Evolutionary conservation across 495 filamentous ascomycete genomes (phyloP).

Genomic region (Aspergillus mulundensis): DNA sequence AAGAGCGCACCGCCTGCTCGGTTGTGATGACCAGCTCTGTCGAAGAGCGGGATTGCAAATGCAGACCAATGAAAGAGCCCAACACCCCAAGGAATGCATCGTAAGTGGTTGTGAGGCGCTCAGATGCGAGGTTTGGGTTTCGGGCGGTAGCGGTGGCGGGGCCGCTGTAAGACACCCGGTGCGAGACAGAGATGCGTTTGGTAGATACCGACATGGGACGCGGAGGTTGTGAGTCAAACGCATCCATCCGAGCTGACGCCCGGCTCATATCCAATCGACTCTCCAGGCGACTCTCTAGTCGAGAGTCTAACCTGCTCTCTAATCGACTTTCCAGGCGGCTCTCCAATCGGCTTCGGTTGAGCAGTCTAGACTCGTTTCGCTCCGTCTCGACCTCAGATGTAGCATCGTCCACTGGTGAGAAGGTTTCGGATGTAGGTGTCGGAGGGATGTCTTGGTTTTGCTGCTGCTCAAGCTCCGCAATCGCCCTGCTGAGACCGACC

Average conservation of each 20-base stretch:
- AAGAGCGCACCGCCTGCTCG: constrained; percentile 76
- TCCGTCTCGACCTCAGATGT: constrained; percentile 25
- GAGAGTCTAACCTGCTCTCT: constrained; percentile 36
- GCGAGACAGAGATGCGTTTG: constrained; percentile 54
- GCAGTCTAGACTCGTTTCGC: constrained; percentile 33
- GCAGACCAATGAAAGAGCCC: constrained; percentile 86
- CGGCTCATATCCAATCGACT: constrained; percentile 29
- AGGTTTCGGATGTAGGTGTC: constrained; percentile 66
- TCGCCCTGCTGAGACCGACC: constrained; percentile 58
- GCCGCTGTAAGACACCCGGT: constrained; percentile 51
- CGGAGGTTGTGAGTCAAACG: constrained; percentile 24
- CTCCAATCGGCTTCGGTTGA: constrained; percentile 36
- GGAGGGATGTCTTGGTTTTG: constrained; percentile 50
- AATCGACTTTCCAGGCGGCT: constrained; percentile 29
- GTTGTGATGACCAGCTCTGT: constrained; percentile 72
- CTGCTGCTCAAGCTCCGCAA: constrained; percentile 54
- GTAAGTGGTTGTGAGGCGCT: constrained; percentile 69
- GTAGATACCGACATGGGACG: constrained; percentile 34
- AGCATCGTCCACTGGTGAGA: constrained; percentile 16
- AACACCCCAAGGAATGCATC: constrained; percentile 85
- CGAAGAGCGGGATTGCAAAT: constrained; percentile 83
- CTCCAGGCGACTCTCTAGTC: constrained; percentile 20
- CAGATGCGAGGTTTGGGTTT: constrained; percentile 55
- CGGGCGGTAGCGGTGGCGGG: constrained; percentile 39
- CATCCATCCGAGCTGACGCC: constrained; percentile 37